Evolutionary conservation across 163 green algal species (phyloP).

Genomic region (Volvox carteri): DNA sequence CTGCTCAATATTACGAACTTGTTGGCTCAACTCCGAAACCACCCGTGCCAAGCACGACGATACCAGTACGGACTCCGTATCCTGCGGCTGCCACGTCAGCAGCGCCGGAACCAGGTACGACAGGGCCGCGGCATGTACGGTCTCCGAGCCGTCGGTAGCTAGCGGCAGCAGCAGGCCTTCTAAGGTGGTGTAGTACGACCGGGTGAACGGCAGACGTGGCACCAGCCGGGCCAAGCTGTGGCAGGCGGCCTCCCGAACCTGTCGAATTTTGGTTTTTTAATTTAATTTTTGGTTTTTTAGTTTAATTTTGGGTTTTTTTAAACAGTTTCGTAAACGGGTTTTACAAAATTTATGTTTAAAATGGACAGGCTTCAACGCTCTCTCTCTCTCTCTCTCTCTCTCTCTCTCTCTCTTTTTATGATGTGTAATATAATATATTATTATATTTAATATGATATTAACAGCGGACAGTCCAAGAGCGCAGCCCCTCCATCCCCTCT

Average conservation of each 20-base stretch:
- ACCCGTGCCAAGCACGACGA: conserved; percentile 56
- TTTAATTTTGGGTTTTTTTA: no score
- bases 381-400: no score
- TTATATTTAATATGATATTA: no score
- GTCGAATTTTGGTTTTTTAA: not conserved
- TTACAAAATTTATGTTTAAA: no score
- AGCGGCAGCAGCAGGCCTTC: conserved; percentile 67
- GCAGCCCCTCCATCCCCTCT: no score
- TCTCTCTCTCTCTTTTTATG: no score
- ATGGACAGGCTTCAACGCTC: no score
- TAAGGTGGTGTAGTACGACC: conserved; percentile 57
- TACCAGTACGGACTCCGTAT: conserved; percentile 23
- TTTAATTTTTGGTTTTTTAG: no score
- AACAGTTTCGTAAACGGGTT: no score
- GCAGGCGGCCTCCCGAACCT: conserved; percentile 66
- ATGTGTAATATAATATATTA: no score
- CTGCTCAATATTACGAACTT: conserved; percentile 17
- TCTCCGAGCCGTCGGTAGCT: conserved; percentile 52
- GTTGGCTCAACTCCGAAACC: conserved; percentile 34
- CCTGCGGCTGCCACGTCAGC: conserved; percentile 45
- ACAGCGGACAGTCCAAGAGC: no score
- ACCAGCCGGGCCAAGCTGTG: conserved; percentile 64
- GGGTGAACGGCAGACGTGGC: conserved; percentile 61
- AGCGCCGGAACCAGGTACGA: conserved; percentile 57
- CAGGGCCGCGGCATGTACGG: conserved; percentile 49